Percentiles rank a stretch among this genome's conserved stretches.
Evolutionary conservation across 2,329 filamentous ascomycete species (phyloP).

Genomic region (Venturia asperata): DNA sequence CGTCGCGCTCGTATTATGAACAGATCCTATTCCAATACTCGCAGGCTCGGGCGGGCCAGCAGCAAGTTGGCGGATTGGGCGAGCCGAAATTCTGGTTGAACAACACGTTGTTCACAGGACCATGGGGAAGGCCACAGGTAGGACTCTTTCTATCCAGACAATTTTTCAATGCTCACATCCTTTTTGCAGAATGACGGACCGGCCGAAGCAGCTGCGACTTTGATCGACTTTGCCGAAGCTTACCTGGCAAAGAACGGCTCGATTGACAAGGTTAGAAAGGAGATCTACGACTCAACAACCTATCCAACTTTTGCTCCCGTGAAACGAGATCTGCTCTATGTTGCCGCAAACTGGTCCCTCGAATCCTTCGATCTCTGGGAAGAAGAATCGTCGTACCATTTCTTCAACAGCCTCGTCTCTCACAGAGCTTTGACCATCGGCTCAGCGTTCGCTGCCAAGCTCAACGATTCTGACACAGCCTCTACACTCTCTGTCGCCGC

Average conservation of each 20-base stretch:
- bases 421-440: constrained; percentile 32
- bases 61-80: constrained; percentile 34
- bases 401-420: constrained; percentile 36
- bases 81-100: constrained; percentile 39
- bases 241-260: constrained; percentile 18
- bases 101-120: constrained; percentile 31
- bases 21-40: constrained; percentile 34
- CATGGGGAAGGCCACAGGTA: constrained; percentile 38
- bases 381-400: constrained; percentile 37
- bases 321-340: constrained; percentile 40
- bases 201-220: constrained; percentile 36
- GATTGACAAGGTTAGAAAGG: constrained; percentile 32
- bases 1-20: constrained; percentile 24
- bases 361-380: constrained; percentile 41
- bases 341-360: constrained; percentile 37
- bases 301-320: constrained; percentile 33
- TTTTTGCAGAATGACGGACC: constrained; percentile 33
- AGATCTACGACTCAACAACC: constrained; percentile 26
- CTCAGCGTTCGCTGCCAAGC: constrained; percentile 26
- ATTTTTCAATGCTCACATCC: background rate
- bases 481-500: constrained; percentile 26
- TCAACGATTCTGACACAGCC: constrained; percentile 27
- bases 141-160: background rate
- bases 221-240: constrained; percentile 34
- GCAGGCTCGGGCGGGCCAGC: constrained; percentile 29